Evolutionary conservation across 176 grass and related monocot genomes (phyloP), one percentile per base, ranked within the genome.

Genomic region (Aechmea fasciata): DNA sequence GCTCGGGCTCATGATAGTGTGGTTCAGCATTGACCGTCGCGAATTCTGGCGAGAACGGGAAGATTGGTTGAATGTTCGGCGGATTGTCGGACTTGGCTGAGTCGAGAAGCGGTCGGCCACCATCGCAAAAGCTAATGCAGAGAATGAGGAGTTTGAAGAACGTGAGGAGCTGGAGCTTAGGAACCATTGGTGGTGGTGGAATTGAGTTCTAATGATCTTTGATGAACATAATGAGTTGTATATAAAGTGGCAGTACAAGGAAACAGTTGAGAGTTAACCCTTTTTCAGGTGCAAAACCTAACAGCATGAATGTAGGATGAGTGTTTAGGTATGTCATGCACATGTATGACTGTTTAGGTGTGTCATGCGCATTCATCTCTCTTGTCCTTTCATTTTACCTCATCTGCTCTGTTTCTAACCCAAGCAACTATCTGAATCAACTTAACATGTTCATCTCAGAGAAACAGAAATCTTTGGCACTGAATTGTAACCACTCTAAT

Each of bases 101-200:
- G 10, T 55, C 1, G 52, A 55, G 17, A 9, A 19, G 55, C 17
- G 7, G 55, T 20, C 4, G n/a, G 17, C 55, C 17, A 13, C 55
- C n/a, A 19, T 61, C 20, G n/a, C 55, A 61, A 22, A 19, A 11
- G 10, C 55, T 10, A n/a, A 61, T 19, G 17, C 20, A 61, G 55
- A n/a, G 13, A 9, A 61, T 15, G 15, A 61, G 55, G 55, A 61
- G n/a, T n/a, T 67, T 47, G 13, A n/a, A 14, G 7, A 67, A n/a
- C 1, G 49, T 3, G 26, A 67, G 5, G 65, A 47, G n/a, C 7
- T 48, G 48, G 29, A 19, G 11, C 33, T 67, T 67, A n/a, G 65
- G 65, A 49, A 17, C 65, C 65, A 67, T 67, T 9, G 18, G 65
- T 67, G 65, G 33, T 47, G 33, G 13, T 49, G 65, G 48, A 41